Evolutionary conservation across 495 filamentous ascomycete genomes (phyloP).

Genomic region (Podospora comata): DNA sequence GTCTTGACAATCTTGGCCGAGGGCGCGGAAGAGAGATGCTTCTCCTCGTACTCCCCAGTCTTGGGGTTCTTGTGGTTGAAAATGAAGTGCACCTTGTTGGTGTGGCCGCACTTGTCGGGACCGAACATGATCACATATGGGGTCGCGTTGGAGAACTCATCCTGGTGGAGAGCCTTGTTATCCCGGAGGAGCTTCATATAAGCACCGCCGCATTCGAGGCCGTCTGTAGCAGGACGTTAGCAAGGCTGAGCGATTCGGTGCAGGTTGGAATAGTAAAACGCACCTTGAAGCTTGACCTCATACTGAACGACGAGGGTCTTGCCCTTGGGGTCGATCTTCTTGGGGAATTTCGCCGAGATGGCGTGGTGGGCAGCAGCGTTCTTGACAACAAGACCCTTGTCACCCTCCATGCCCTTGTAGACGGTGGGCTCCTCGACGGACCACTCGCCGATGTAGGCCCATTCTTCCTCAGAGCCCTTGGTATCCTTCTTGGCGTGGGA

Average conservation of each 20-base stretch:
- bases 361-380: slow-evolving; percentile 96
- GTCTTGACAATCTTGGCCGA: slow-evolving; percentile 84
- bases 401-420: slow-evolving; percentile 90
- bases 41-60: slow-evolving; percentile 99
- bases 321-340: slow-evolving; percentile 94
- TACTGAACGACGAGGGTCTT: slow-evolving; percentile 98
- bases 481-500: slow-evolving; percentile 94
- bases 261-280: slow-evolving; percentile 33
- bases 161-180: slow-evolving; percentile 91
- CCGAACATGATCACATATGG: slow-evolving; percentile 99
- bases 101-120: slow-evolving; percentile 98
- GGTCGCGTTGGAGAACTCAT: slow-evolving; percentile 96
- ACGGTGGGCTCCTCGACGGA: slow-evolving; percentile 90
- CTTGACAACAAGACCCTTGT: slow-evolving; percentile 97
- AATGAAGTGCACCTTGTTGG: slow-evolving; percentile 99
- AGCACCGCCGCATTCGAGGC: slow-evolving; percentile 96
- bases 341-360: slow-evolving; percentile 97
- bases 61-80: slow-evolving; percentile 99
- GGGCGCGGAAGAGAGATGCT: slow-evolving; percentile 86
- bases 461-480: slow-evolving; percentile 79
- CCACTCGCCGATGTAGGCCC: slow-evolving; percentile 98
- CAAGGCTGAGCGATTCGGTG: not conserved
- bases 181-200: slow-evolving; percentile 99
- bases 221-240: slow-evolving; percentile 52
- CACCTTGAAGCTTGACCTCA: slow-evolving; percentile 98